Evolutionary conservation across 495 filamentous ascomycete species (phyloP).

Genomic region (Penicillium simplicissimum): DNA sequence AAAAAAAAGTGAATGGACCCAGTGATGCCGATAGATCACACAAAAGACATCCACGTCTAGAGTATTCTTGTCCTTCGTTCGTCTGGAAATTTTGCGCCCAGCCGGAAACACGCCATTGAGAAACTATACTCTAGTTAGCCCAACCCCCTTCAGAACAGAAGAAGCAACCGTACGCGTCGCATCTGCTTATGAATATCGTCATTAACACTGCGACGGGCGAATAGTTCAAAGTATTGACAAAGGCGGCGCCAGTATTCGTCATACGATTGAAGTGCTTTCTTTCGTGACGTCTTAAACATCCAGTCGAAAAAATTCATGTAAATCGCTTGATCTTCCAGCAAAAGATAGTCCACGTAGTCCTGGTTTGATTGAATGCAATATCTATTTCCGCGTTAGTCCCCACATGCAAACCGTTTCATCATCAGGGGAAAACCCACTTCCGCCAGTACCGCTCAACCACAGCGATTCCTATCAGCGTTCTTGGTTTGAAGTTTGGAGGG

Average conservation of each 20-base stretch:
- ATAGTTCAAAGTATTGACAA: slow-evolving; percentile 11
- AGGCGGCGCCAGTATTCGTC: slow-evolving; percentile 32
- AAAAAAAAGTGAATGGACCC: slow-evolving; percentile 32
- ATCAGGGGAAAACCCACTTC: slow-evolving; percentile 29
- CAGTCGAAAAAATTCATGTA: slow-evolving; percentile 38
- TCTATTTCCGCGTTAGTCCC: slow-evolving; percentile 19
- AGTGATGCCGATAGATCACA: slow-evolving; percentile 29
- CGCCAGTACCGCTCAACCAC: slow-evolving; percentile 30
- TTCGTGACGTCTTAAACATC: slow-evolving; percentile 31
- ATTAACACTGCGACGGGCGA: slow-evolving; percentile 4
- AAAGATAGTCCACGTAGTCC: slow-evolving; percentile 32
- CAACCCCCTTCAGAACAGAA: neutral
- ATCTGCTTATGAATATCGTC: neutral
- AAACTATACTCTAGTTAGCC: slow-evolving; percentile 1
- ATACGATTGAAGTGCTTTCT: slow-evolving; percentile 32
- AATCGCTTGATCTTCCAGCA: slow-evolving; percentile 27
- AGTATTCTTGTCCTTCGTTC: slow-evolving; percentile 25
- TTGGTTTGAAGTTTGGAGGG: slow-evolving; percentile 33
- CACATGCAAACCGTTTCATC: too few relatives aligned
- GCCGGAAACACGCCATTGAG: neutral
- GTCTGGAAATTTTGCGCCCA: neutral
- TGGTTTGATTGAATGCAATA: slow-evolving; percentile 32
- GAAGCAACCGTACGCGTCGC: neutral
- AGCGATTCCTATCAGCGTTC: slow-evolving; percentile 22
- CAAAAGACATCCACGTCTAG: slow-evolving; percentile 29